Conservation (phyloP, 179 eudicot species). For the Spergularia azorica region DNA sequence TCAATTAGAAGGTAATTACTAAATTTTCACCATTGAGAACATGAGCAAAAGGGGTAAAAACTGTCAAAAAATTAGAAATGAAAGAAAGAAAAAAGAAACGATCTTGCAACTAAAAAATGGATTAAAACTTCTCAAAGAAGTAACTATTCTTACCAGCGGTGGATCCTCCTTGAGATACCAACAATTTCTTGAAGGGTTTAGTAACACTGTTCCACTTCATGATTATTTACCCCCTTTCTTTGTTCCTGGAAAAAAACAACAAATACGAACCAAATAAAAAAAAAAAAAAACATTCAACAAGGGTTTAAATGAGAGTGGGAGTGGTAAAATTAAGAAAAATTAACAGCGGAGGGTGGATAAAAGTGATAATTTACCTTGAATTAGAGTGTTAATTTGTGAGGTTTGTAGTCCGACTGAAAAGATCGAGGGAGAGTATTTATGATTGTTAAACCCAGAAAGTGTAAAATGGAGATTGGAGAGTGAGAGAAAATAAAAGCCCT, state of each 20-base stretch:
- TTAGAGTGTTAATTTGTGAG: too few relatives aligned
- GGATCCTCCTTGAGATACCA: slow-evolving; percentile 33
- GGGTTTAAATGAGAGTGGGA: neutral
- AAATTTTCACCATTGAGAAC: neutral
- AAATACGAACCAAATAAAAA: neutral
- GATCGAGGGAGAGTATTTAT: too few relatives aligned
- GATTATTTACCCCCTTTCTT: neutral
- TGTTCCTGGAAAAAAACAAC: neutral
- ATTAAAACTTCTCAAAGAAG: neutral
- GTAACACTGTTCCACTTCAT: slow-evolving; percentile 39
- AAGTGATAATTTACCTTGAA: too few relatives aligned
- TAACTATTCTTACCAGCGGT: slow-evolving; percentile 32
- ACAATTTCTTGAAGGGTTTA: slow-evolving; percentile 38
- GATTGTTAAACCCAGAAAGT: too few relatives aligned
- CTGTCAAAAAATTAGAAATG: neutral
- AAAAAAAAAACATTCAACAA: too few relatives aligned
- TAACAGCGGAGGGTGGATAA: too few relatives aligned
- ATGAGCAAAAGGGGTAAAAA: neutral
- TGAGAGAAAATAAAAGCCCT: too few relatives aligned
- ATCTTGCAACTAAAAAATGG: neutral
- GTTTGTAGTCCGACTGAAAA: too few relatives aligned
- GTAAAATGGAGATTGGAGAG: too few relatives aligned
- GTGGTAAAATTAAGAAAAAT: neutral
- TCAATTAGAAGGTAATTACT: neutral
- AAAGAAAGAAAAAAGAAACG: neutral